phyloP scores from a whole-genome alignment of 352 stramenopile genomes.

The Aphanomyces stellatus region DNA sequence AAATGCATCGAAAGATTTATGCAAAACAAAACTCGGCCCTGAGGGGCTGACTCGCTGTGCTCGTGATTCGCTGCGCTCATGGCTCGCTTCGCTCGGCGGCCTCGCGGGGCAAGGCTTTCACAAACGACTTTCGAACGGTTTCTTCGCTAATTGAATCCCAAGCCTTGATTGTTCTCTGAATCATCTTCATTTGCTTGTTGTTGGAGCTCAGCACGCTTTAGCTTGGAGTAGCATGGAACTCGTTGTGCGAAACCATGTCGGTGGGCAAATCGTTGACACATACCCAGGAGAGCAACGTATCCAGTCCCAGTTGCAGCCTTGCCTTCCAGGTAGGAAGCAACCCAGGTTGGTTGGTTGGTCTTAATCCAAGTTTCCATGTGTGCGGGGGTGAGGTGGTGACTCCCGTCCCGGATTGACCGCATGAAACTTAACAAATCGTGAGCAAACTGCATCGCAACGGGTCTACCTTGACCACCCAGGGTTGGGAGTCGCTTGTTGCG shows the following conservation, averaged over 20 bases:
- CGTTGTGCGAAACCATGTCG: neutral
- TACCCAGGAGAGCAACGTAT: neutral
- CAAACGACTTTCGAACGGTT: neutral
- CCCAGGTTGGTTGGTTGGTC: neutral
- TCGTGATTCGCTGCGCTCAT: neutral
- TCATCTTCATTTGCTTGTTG: constrained; percentile 4
- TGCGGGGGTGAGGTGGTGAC: neutral
- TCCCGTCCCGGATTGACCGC: neutral
- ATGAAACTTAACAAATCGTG: neutral
- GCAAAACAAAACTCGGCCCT: neutral
- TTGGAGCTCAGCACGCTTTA: neutral
- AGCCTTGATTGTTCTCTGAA: neutral
- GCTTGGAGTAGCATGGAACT: constrained; percentile 2
- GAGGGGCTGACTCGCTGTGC: neutral
- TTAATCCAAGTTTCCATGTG: constrained; percentile 7
- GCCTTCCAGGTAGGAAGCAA: neutral
- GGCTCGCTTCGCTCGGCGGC: neutral
- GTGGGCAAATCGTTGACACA: neutral
- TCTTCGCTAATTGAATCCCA: neutral
- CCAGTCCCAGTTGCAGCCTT: neutral
- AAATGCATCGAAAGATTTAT: neutral
- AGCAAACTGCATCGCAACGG: neutral
- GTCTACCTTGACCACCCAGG: constrained; percentile 1
- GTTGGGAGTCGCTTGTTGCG: neutral
- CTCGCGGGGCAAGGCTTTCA: neutral